These are phyloP conservation scores for Capronia epimyces DNA, from an alignment of 2,329 filamentous ascomycete species.

Conservation along the genomic window DNA sequence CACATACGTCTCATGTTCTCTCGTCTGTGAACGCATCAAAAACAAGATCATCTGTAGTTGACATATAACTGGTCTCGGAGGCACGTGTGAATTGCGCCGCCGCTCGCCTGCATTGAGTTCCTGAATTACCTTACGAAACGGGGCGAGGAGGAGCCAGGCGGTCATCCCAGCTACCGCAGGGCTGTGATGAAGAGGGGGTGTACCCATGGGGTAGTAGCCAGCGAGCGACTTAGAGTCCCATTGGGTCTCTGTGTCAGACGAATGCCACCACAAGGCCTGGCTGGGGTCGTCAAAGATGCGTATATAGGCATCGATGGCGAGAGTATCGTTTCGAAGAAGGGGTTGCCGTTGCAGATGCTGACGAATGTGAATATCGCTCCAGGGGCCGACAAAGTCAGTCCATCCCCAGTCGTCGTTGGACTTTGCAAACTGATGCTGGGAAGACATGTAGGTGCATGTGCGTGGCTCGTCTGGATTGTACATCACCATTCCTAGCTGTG, in stretches of 20 bases:
- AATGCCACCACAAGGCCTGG: conserved; percentile 56
- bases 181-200: conserved; percentile 43
- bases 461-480: conserved; percentile 61
- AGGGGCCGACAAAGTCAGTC: conserved; percentile 57
- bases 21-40: conserved; percentile 44
- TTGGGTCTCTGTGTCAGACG: conserved; percentile 43
- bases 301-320: conserved; percentile 58
- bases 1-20: conserved; percentile 35
- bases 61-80: conserved; percentile 48
- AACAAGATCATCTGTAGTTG: conserved; percentile 51
- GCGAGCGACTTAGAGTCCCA: conserved; percentile 56
- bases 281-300: conserved; percentile 57
- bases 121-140: conserved; percentile 54
- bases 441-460: conserved; percentile 52
- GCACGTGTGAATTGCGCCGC: conserved; percentile 41
- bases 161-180: conserved; percentile 52
- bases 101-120: conserved; percentile 44
- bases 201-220: conserved; percentile 50
- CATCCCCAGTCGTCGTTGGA: conserved; percentile 59
- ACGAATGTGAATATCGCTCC: conserved; percentile 54
- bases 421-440: conserved; percentile 55
- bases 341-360: conserved; percentile 54
- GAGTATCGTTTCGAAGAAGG: conserved; percentile 55
- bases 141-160: conserved; percentile 55
- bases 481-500: conserved; percentile 56